phyloP scores from a whole-genome alignment of 106 monocot genomes.

The Dactylorhiza incarnata region DNA sequence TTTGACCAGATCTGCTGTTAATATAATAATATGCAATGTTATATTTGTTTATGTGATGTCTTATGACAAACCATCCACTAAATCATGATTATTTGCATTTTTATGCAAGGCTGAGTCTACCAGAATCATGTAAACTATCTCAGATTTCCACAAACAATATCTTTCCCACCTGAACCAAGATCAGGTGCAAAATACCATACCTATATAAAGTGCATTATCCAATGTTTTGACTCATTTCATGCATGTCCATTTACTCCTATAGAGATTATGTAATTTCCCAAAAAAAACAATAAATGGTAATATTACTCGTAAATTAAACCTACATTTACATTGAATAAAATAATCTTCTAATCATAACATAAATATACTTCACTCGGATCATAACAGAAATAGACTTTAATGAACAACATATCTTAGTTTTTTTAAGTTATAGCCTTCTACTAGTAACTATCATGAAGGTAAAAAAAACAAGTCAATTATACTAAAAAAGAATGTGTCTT shows the following conservation, averaged over 20 bases:
- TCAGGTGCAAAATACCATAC: background rate
- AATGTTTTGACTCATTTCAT: background rate
- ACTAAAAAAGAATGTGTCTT: background rate
- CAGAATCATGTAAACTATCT: background rate
- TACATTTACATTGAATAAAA: background rate
- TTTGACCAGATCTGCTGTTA: background rate
- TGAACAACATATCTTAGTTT: background rate
- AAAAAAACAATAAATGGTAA: background rate
- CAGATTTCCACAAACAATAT: background rate
- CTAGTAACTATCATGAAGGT: background rate
- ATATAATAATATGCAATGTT: background rate
- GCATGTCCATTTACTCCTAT: no score
- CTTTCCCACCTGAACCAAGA: background rate
- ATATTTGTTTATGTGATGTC: background rate
- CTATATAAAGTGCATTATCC: background rate
- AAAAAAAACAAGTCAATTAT: background rate
- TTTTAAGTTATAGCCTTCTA: background rate
- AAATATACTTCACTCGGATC: background rate
- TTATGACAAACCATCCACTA: background rate
- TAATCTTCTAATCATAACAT: background rate
- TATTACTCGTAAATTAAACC: background rate
- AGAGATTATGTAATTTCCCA: background rate
- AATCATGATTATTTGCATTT: background rate
- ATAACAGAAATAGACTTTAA: background rate
- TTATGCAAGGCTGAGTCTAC: background rate